Conservation (phyloP, 768 basidiomycete species). For the Favolaschia claudopus region DNA sequence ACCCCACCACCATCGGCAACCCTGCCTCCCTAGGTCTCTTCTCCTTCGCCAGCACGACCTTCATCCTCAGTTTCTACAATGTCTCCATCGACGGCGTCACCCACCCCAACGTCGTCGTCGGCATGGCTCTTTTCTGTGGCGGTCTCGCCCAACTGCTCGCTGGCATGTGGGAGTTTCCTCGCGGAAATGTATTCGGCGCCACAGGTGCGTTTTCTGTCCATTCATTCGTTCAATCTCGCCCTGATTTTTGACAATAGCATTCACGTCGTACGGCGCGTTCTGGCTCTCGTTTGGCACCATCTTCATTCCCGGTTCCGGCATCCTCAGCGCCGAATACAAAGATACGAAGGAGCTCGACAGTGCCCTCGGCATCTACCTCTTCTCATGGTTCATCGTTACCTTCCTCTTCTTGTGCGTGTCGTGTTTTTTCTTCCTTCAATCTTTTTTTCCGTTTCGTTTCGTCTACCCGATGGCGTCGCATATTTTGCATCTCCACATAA, state of each 20-base stretch:
- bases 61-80: conserved; percentile 82
- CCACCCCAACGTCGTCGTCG: conserved; percentile 76
- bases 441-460: not conserved
- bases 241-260: conserved; percentile 53
- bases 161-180: conserved; percentile 88
- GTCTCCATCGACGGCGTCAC: conserved; percentile 59
- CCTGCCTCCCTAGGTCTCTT: conserved; percentile 77
- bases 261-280: conserved; percentile 86
- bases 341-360: conserved; percentile 44
- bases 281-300: conserved; percentile 87
- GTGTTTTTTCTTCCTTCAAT: not conserved
- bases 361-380: conserved; percentile 78
- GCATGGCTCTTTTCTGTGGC: conserved; percentile 87
- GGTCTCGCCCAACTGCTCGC: conserved; percentile 88
- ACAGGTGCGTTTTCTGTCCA: conserved; percentile 69
- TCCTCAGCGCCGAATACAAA: conserved; percentile 61
- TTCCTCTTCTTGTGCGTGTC: conserved; percentile 66
- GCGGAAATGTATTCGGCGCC: conserved; percentile 74
- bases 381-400: conserved; percentile 78
- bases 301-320: conserved; percentile 73
- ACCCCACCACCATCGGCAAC: conserved; percentile 54
- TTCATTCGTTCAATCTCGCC: conserved; percentile 46
- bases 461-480: not conserved
- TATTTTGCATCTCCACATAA: not conserved
- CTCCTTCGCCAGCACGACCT: conserved; percentile 84